Base-by-base conservation (phyloP, 2,329 filamentous ascomycete genomes). In the Ilyonectria sp. region DNA sequence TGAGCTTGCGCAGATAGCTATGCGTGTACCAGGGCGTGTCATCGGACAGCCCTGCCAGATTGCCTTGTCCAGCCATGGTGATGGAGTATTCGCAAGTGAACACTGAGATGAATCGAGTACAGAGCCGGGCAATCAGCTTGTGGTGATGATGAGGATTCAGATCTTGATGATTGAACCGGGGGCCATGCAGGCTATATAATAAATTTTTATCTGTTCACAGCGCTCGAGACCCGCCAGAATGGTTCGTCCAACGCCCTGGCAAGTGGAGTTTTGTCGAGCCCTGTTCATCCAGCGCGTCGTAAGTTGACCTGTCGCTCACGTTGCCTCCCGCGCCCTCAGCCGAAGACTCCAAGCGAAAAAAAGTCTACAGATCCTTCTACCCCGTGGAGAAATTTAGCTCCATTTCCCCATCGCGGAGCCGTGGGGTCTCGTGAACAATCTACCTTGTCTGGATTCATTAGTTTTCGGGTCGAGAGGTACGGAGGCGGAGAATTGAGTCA, bases 21-120 rank as follows among this genome's bases (percentile, higher is more conserved):
- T 65, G 53, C 52, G 69, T 69, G 44, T 64, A 72, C 70, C 70
- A 72, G 3, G 70, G 61, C 40, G 49, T 47, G 21, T 61, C 61
- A n/a, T 67, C 58, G 29, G 52, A 50, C 31, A 63, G 7, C 15
- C 23, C 29, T 6, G 52, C 60, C n/a, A 59, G 23, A 19, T 56
- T 60, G 31, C 64, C 33, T 9, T 56, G n/a, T 19, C 26, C 49
- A 44, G 53, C 43, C 65, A 67, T 67, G 53, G 47, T 59, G 19
- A 6, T n/a, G 15, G 15, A 46, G 46, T n/a, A 6, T n/a, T 23
- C 21, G 13, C 31, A n/a, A 35, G 31, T 33, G 31, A 33, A 11
- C 31, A 33, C 31, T 33, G 10, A 11, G 43, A 33, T 26, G 23
- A 47, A 37, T 21, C 35, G n/a, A 7, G 4, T 37, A 19, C 17